Base-by-base conservation (phyloP, 805 yeast species). In the Cyberlindnera lachancei region DNA sequence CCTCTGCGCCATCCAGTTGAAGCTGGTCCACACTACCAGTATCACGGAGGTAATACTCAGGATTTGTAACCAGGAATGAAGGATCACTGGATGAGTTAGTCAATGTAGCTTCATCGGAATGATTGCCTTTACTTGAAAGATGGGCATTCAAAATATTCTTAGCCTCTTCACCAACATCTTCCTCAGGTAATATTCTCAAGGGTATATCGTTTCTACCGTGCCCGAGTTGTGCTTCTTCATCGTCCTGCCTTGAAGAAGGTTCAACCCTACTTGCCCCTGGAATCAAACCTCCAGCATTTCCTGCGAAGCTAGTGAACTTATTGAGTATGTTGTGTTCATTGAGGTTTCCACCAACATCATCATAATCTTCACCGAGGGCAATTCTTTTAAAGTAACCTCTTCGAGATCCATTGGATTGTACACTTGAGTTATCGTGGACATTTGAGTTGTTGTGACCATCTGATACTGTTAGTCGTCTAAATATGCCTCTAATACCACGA, bases 141-240 rank as follows among this genome's bases (percentile, higher is more conserved):
- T 75, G 81, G 6, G 66, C 63, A 16, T 64, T 58, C 6, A 78
- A 68, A 36, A 78, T 59, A 19, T 67, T 66, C 32, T 64, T 62
- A 1, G 84, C 85, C 40, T 76, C 79, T 23, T 63, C 59, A 18
- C 63, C 62, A 18, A 69, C 52, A 20, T 59, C 55, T 4, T 58
- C 65, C 23, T 64, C 61, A 29, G 65, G 63, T 28, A 74, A 40
- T 16, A 56, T 59, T 13, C 56, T 57, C 61, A 70, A 46, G 36
- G 70, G 75, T 10, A 72, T 60, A n/a, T 59, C 57, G 27, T 60
- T 60, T 7, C 46, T 46, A 12, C 43, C 42, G 35, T 23, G 55
- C 40, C 12, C 49, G 33, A 40, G 48, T 50, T 45, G 63, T 45
- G 44, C 42, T 24, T 42, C 45, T 33, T 69, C 76, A 33, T 59